Percentiles rank a stretch among this genome's conserved stretches.
Evolutionary conservation across 352 stramenopile species (phyloP).

Genomic region (Thraustochytrium striatum): DNA sequence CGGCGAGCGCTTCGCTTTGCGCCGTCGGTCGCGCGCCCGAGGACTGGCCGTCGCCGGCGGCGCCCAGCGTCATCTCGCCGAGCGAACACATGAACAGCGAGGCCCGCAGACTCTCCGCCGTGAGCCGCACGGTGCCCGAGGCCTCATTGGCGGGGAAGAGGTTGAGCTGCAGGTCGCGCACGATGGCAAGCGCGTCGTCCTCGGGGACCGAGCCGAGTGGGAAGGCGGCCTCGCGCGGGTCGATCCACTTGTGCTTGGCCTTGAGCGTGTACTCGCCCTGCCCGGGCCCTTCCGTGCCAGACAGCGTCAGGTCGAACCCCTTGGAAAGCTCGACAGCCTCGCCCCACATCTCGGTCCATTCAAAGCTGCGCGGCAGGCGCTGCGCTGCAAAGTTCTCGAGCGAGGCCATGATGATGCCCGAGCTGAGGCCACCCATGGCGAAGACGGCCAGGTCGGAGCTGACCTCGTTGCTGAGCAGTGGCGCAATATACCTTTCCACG

Average conservation of each 20-base stretch:
- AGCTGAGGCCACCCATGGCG: slow-evolving; percentile 27
- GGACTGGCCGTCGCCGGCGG: background rate
- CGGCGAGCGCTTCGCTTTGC: background rate
- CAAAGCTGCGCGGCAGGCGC: slow-evolving; percentile 7
- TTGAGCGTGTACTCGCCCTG: slow-evolving; percentile 40
- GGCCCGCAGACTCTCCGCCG: background rate
- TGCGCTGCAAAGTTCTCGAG: slow-evolving; percentile 4
- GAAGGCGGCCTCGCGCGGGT: slow-evolving; percentile 14
- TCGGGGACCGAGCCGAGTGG: background rate
- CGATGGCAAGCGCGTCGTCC: slow-evolving; percentile 27
- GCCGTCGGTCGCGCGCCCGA: background rate
- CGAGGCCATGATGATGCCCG: slow-evolving; percentile 28
- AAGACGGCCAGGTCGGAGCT: no score
- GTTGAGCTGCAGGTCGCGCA: slow-evolving; percentile 35
- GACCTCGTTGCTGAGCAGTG: background rate
- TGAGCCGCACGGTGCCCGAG: slow-evolving; percentile 4
- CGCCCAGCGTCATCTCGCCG: background rate
- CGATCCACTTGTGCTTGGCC: slow-evolving; percentile 26
- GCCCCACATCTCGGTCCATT: slow-evolving; percentile 20
- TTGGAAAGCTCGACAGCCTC: background rate
- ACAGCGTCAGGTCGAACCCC: slow-evolving; percentile 16
- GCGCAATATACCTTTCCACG: slow-evolving; percentile 4
- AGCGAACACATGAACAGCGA: slow-evolving; percentile 32
- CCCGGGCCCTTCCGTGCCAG: background rate
- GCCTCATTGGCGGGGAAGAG: background rate